Conservation (phyloP, 139 green algal species). For the Chlorella sp. region DNA sequence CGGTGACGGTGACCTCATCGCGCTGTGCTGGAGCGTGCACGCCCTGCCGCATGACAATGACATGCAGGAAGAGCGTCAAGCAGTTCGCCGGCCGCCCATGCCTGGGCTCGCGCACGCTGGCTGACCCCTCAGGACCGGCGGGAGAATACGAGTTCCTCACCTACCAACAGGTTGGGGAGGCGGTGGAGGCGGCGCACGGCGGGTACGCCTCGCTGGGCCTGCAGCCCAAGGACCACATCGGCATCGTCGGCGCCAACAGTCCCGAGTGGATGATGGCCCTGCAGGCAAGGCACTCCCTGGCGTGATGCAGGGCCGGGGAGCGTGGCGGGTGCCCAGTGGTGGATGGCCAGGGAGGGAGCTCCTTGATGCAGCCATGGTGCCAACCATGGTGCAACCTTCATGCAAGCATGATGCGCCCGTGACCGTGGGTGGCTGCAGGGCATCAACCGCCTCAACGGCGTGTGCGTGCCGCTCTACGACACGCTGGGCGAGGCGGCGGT, state of each 20-base stretch:
- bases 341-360: too few relatives aligned
- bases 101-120: constrained; percentile 34
- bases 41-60: too few relatives aligned
- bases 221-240: constrained; percentile 25
- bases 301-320: too few relatives aligned
- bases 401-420: too few relatives aligned
- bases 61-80: constrained; percentile 13
- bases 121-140: neutral
- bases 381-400: too few relatives aligned
- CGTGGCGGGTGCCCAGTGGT: too few relatives aligned
- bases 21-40: too few relatives aligned
- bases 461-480: constrained; percentile 94
- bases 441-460: constrained; percentile 76
- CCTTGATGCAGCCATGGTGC: too few relatives aligned
- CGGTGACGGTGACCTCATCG: too few relatives aligned
- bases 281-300: constrained; percentile 43
- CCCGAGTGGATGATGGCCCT: constrained; percentile 69
- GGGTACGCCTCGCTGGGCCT: constrained; percentile 30
- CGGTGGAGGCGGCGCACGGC: constrained; percentile 10
- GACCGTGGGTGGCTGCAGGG: too few relatives aligned
- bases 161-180: constrained; percentile 33
- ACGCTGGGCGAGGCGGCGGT: constrained; percentile 87
- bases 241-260: constrained; percentile 54
- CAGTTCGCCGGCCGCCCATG: constrained; percentile 27
- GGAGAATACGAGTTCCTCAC: constrained; percentile 40